phyloP scores from a whole-genome alignment of 371 early-diverging fungal species.

The Apophysomyces trapeziformis region DNA sequence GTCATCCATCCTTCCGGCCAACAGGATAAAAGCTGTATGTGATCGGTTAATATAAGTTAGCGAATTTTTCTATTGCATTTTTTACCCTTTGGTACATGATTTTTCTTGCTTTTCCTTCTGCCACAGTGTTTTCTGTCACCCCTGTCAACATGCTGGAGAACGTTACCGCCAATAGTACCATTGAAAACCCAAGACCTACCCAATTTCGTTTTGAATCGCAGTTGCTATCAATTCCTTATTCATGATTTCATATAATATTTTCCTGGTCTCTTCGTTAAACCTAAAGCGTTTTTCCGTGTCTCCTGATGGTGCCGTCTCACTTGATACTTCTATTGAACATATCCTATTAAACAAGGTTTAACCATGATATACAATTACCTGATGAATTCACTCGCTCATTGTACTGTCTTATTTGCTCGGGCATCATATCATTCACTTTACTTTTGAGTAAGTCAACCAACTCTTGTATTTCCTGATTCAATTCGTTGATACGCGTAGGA shows the following conservation, averaged over 20 bases:
- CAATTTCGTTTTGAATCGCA: constrained; percentile 36
- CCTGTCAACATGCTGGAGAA: constrained; percentile 3
- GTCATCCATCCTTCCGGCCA: constrained; percentile 63
- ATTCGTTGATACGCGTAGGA: constrained; percentile 38
- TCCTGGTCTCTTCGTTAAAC: constrained; percentile 39
- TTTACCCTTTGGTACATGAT: constrained; percentile 56
- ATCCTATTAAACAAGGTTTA: background rate
- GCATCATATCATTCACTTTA: constrained; percentile 43
- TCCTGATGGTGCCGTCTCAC: background rate
- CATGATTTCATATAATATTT: constrained; percentile 44
- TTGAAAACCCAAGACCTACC: constrained; percentile 24
- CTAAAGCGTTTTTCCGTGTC: constrained; percentile 23
- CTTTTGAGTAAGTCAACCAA: constrained; percentile 31
- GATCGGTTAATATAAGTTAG: background rate
- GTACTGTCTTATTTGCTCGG: constrained; percentile 34
- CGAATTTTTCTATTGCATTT: background rate
- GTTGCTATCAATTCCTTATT: constrained; percentile 35
- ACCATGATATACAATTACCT: constrained; percentile 17
- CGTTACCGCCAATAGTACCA: background rate
- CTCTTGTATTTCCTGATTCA: constrained; percentile 43
- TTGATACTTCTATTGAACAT: no score
- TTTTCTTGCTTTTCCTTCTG: constrained; percentile 56
- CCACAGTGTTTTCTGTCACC: constrained; percentile 5
- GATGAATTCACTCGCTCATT: constrained; percentile 30
- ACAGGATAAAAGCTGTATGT: constrained; percentile 42